Base-by-base conservation (phyloP, 2,329 filamentous ascomycete species). In the Claviceps purpurea region DNA sequence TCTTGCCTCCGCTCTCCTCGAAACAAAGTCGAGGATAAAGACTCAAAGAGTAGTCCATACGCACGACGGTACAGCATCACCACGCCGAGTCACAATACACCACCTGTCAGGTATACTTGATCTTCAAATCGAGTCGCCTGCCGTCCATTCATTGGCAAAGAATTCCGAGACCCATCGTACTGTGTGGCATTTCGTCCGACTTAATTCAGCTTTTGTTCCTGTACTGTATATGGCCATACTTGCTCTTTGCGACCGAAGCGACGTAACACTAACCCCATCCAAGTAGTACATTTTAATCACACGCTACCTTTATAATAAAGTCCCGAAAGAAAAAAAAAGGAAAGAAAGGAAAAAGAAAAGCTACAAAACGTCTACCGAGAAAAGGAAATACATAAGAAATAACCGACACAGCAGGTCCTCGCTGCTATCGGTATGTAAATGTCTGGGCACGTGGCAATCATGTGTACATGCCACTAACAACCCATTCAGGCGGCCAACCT, bases 131-230 rank as follows among this genome's bases (percentile, higher is more conserved):
- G 44, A 51, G 48, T 48, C 39, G 43, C 20, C 70, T 67, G 67
- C 63, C 69, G 67, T 71, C 70, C 73, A 70, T 64, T 75, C 73
- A 58, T 71, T 73, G 57, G 53, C 40, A 48, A 54, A 53, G 53
- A 55, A 55, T 49, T 51, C 47, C 49, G 53, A 56, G 53, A 47
- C n/a, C 59, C 59, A 26, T 58, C 37, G 49, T 52, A 44, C 48
- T 48, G 30, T 24, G 52, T 37, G 39, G 54, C 54, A 34, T 16
- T 46, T 50, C 53, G 39, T 49, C 50, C 41, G 51, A 51, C 26
- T 37, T 40, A 18, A 8, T 37, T 42, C 51, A 52, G 45, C 41
- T 44, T 14, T 46, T 45, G 50, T 47, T 48, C 44, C 49, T 56
- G 52, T 56, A 56, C 49, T 57, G 52, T 56, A 56, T 54, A 57